These are phyloP conservation scores for Acacia acuminata DNA, from an alignment of 306 rosid genomes.

Conservation along the genomic window DNA sequence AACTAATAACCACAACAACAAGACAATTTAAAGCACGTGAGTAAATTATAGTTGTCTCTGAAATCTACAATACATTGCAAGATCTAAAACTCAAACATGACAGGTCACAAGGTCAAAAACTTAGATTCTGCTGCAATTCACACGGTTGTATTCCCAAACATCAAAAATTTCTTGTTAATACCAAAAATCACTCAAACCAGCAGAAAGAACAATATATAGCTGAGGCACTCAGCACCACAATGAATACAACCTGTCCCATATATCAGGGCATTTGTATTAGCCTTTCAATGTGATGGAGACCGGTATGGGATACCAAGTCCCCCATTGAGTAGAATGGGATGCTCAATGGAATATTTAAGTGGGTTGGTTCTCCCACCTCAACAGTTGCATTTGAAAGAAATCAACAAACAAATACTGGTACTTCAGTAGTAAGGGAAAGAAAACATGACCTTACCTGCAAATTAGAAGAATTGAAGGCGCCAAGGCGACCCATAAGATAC, in stretches of 20 bases:
- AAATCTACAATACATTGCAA: neutral
- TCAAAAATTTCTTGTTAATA: neutral
- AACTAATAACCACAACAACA: too few species aligned
- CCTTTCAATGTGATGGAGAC: too few species aligned
- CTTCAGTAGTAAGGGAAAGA: neutral
- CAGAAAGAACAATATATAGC: neutral
- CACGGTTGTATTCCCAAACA: neutral
- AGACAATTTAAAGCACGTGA: neutral
- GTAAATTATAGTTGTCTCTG: neutral
- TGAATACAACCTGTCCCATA: neutral
- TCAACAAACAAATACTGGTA: neutral
- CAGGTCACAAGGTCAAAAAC: neutral
- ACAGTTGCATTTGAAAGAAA: constrained; percentile 5
- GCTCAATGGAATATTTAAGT: too few species aligned
- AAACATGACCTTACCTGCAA: constrained; percentile 64
- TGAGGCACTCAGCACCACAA: neutral
- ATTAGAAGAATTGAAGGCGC: constrained; percentile 85
- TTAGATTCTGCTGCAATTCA: neutral
- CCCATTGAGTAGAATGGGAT: too few species aligned
- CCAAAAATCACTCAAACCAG: neutral
- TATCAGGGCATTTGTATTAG: neutral
- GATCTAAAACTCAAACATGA: neutral
- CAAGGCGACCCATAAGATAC: constrained; percentile 97
- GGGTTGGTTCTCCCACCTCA: too few species aligned
- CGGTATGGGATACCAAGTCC: too few species aligned